phyloP scores from a whole-genome alignment of 305 asterid genomes.

The Solanum aculeatissimum region DNA sequence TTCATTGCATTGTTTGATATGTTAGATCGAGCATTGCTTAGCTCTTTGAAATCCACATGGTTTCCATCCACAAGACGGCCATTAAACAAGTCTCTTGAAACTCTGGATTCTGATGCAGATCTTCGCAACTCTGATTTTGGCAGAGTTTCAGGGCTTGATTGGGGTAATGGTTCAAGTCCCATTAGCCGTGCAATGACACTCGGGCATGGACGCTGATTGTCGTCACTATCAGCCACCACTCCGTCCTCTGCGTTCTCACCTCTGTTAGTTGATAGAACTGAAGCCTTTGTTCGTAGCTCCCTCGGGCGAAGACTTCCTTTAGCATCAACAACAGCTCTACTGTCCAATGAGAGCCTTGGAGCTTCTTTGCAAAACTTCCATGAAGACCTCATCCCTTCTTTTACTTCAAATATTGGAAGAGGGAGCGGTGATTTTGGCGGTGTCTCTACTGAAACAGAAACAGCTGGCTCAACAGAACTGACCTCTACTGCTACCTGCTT shows the following conservation, averaged over 20 bases:
- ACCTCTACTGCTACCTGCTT: slow-evolving; percentile 3
- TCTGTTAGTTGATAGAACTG: slow-evolving; percentile 18
- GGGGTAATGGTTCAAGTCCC: slow-evolving; percentile 83
- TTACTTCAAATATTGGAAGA: slow-evolving; percentile 37
- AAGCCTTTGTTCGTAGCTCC: slow-evolving; percentile 41
- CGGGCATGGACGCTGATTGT: slow-evolving; percentile 51
- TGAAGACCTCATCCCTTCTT: slow-evolving; percentile 53
- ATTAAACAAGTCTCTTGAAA: slow-evolving; percentile 59
- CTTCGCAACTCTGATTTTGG: slow-evolving; percentile 65
- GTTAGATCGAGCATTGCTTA: slow-evolving; percentile 14
- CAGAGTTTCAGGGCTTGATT: slow-evolving; percentile 27
- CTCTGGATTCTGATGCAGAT: slow-evolving; percentile 91
- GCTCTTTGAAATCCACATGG: slow-evolving; percentile 17
- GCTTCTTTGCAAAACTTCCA: slow-evolving; percentile 81
- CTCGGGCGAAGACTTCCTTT: slow-evolving; percentile 79
- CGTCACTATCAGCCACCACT: slow-evolving; percentile 21
- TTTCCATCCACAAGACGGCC: slow-evolving; percentile 35
- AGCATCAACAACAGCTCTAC: slow-evolving; percentile 83
- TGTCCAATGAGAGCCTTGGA: slow-evolving; percentile 85
- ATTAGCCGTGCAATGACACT: slow-evolving; percentile 91
- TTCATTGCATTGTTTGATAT: slow-evolving; percentile 5
- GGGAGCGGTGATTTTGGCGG: slow-evolving; percentile 52
- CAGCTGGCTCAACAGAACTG: not conserved
- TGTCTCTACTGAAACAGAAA: slow-evolving; percentile 1
- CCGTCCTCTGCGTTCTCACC: slow-evolving; percentile 26